Base-by-base conservation (phyloP, 2,329 filamentous ascomycete species). In the Aspergillus versicolor region DNA sequence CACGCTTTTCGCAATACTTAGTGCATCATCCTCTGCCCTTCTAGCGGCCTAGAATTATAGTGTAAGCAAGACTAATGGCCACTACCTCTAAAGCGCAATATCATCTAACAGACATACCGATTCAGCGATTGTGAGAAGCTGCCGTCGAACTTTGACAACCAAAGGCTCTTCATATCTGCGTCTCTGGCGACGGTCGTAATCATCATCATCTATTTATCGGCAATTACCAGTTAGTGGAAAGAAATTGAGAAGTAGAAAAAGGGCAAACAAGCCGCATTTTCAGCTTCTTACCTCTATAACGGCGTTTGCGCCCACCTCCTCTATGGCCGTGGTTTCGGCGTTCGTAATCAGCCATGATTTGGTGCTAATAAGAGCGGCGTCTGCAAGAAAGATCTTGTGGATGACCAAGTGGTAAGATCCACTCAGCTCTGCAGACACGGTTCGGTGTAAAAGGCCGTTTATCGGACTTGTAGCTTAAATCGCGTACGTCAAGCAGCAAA, bases 71-170 rank as follows among this genome's bases (percentile, higher is more conserved):
- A 13, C 27, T 8, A 37, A 12, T 15, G 22, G 13, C 22, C 37
- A 43, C n/a, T 30, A 12, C n/a, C 27, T n/a, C 13, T 30, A 9
- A 22, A 27, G 27, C 32, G 34, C 40, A 19, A 49, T 12, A 50
- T 44, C 50, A 44, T 50, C 7, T 21, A 22, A 43, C 37, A 43
- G 3, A 44, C 68, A 38, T 74, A 81, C 80, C 66, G 89, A 91
- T 77, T 96, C 92, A 60, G 91, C 91, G 66, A 96, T 87, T 56
- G 85, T 82, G 51, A 95, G 80, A 48, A 96, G 82, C 74, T 93
- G 89, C 69, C 88, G 89, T 64, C 91, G 88, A 61, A 96, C 81
- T 62, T 87, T 87, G 49, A 88, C 84, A 32, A 85, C 83, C 13
- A 88, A 79, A 5, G 90, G 89, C 62, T 88, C 86, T 69, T 93